Base-by-base conservation (phyloP, 2,329 filamentous ascomycete genomes). In the Arthrobotrys musiformis region DNA sequence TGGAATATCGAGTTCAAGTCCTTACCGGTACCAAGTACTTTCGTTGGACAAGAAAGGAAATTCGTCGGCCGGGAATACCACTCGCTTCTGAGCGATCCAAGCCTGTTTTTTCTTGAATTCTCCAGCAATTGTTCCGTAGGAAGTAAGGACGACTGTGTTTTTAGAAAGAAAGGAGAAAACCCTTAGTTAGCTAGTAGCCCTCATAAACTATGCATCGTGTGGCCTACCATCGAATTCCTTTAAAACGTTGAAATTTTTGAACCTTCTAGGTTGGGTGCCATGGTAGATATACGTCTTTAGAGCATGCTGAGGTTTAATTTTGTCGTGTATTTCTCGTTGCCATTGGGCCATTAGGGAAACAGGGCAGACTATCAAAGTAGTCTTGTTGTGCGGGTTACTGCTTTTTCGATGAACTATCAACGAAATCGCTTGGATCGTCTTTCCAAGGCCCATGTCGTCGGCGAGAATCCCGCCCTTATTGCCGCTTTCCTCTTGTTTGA, bases 381-480 rank as follows among this genome's bases (percentile, higher is more conserved):
- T 82, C 80, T 82, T 80, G 52, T 60, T 63, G 42, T 78, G 40
- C 17, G 84, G 84, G 76, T 90, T 86, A 0, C 85, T 83, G 0
- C 91, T 89, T n/a, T 87, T 90, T 4, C 90, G 87, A 4, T 88
- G 87, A 11, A 93, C 86, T 80, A 97, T 91, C 48, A 97, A 86
- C 2, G 93, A 89, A 22, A 97, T 86, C 4, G 92, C 90, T 78
- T 94, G 93, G 24, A 97, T 90, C 0, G 92, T 94, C 83, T 95
- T 94, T 6, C 92, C 92, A 9, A 94, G 85, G 6, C 92, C 92
- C 92, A 94, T 95, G 54, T 93, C 91, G 81, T 93, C 91, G 0
- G 90, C 91, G 24, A 94, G 85, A 68, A 94, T 93, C 22, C 92
- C 91, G 17, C 92, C 92, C 80, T 91, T 93, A 64, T 90, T 89